Evolutionary conservation across 139 green algal genomes (phyloP), one percentile per base, ranked within the genome.

Genomic region (Picochlorum sp.): DNA sequence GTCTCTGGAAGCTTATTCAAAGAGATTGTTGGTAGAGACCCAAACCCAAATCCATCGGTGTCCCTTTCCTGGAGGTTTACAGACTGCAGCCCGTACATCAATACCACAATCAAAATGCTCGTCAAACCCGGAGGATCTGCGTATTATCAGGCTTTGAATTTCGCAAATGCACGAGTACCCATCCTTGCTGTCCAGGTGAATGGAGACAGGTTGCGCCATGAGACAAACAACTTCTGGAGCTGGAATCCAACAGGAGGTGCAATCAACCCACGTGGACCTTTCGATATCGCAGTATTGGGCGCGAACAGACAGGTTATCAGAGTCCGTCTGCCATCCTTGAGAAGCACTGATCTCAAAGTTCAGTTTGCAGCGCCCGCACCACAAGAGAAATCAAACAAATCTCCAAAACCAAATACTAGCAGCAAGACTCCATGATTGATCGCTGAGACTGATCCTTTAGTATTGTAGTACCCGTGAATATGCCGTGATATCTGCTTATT

Each of bases 51-150:
- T 30, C 70, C 49, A 57, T 62, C 56, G 6, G 11, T 70, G 2
- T 18, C 59, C 23, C 14, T 68, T 2, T 62, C 24, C 4, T 77
- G 65, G 71, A 47, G 72, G 2, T 69, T 66, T 24, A 28, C 62
- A 20, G 65, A 73, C 49, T 77, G 65, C 65, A 26, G 47, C 3
- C 58, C 58, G 16, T 64, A 41, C 26, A 60, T 73, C 45, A 61
- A 70, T 18, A 65, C 57, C 6, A 71, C 60, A 28, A 78, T 78
- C 26, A 78, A 78, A 49, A 73, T 78, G 71, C 54, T 73, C 45
- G 44, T 73, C 1, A 78, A 74, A 60, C 60, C 52, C 4, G 62
- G 69, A 14, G 26, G 70, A 61, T 67, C 34, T 34, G 64, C 64
- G 2, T 77, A 73, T 24, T 77, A 70, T 61, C 71, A 78, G 38